A percentile compares a stretch with the other conserved stretches of the same genome.
Conservation (phyloP, 495 filamentous ascomycete genomes). For the Cercophora newfieldiana region DNA sequence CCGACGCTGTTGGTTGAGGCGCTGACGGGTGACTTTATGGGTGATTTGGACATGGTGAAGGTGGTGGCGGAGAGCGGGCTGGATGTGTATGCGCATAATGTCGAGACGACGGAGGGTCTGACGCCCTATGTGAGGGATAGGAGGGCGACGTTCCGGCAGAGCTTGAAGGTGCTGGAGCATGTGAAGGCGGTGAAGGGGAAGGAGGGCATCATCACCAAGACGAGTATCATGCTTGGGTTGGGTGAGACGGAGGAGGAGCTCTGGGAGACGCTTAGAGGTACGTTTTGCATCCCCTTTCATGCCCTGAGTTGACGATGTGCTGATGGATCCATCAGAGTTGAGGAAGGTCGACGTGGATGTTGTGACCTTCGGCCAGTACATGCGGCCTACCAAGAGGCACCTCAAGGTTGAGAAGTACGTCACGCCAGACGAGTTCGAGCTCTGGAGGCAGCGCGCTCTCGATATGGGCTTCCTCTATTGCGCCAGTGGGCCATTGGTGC, state of each 20-base stretch:
- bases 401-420: constrained; percentile 95
- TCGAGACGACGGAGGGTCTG: constrained; percentile 90
- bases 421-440: constrained; percentile 83
- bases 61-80: constrained; percentile 82
- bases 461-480: constrained; percentile 97
- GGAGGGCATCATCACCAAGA: constrained; percentile 87
- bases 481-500: constrained; percentile 87
- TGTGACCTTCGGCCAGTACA: constrained; percentile 98
- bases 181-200: constrained; percentile 69
- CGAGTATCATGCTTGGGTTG: constrained; percentile 92
- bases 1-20: constrained; percentile 90
- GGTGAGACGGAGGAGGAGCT: constrained; percentile 93
- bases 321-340: constrained; percentile 54
- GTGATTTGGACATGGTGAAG: constrained; percentile 78
- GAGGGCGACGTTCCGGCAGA: constrained; percentile 85
- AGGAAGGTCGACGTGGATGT: constrained; percentile 82
- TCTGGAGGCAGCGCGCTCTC: constrained; percentile 85
- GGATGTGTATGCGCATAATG: constrained; percentile 96
- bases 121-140: constrained; percentile 90
- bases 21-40: constrained; percentile 85
- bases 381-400: constrained; percentile 96
- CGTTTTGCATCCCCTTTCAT: constrained; percentile 4
- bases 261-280: constrained; percentile 71
- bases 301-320: constrained; percentile 1
- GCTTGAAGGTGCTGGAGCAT: constrained; percentile 72